Conservation (phyloP, 164 flowering plant species). For the Dillenia turbinata region DNA sequence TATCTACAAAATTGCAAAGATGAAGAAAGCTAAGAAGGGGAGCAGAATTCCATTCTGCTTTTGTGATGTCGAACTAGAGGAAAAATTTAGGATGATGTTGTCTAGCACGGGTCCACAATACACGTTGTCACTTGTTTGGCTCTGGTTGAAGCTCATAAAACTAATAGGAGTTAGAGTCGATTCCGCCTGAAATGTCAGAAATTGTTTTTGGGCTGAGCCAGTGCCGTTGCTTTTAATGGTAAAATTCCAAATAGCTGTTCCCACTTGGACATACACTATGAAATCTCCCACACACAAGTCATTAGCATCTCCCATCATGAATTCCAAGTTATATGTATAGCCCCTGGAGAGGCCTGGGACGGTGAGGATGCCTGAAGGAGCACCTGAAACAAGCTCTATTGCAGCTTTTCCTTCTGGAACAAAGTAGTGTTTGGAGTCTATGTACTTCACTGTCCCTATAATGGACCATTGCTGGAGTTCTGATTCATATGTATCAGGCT, state of each 20-base stretch:
- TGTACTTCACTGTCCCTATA: slow-evolving; percentile 42
- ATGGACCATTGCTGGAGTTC: slow-evolving; percentile 41
- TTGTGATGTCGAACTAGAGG: slow-evolving; percentile 17
- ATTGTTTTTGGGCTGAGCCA: slow-evolving; percentile 27
- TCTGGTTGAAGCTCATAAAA: slow-evolving; percentile 28
- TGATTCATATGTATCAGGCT: slow-evolving; percentile 22
- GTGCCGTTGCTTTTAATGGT: slow-evolving; percentile 35
- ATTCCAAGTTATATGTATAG: slow-evolving; percentile 26
- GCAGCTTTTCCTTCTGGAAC: slow-evolving; percentile 53
- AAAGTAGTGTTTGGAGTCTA: slow-evolving; percentile 35
- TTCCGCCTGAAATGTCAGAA: slow-evolving; percentile 33
- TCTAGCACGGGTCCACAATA: slow-evolving; percentile 48
- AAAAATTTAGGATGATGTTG: slow-evolving; percentile 29
- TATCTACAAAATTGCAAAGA: slow-evolving; percentile 1
- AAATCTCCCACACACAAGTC: slow-evolving; percentile 38
- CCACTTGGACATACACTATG: slow-evolving; percentile 35
- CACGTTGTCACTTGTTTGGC: slow-evolving; percentile 31
- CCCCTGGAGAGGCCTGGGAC: slow-evolving; percentile 19
- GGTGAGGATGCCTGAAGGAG: slow-evolving; percentile 31
- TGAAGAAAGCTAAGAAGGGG: slow-evolving; percentile 8
- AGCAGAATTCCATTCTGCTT: background rate
- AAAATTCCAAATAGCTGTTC: slow-evolving; percentile 27
- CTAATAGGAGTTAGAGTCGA: slow-evolving; percentile 25
- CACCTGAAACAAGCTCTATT: slow-evolving; percentile 35
- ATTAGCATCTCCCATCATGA: slow-evolving; percentile 46